phyloP scores from a whole-genome alignment of 345 rosid species.

The Linum usitatissimum region DNA sequence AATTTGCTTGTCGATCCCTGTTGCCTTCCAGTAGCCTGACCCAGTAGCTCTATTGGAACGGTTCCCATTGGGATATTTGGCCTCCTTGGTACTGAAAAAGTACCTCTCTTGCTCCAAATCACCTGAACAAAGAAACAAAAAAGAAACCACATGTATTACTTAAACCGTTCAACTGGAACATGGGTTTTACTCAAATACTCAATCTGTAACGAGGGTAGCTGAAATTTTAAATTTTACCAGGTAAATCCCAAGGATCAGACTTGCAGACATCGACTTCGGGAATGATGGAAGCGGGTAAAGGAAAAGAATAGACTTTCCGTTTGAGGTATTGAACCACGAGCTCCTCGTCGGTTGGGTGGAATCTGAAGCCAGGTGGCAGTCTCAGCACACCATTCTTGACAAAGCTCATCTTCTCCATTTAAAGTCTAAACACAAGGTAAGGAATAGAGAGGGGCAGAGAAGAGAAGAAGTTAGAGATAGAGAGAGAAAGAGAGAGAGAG shows the following conservation, averaged over 20 bases:
- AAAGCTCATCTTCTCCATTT: constrained; percentile 3
- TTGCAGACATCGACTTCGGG: constrained; percentile 5
- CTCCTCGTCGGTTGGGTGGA: constrained; percentile 4
- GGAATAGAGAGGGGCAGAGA: background rate
- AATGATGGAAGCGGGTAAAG: constrained; percentile 1
- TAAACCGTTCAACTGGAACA: too few species aligned
- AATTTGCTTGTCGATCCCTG: constrained; percentile 78
- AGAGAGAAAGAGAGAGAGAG: constrained; percentile 3
- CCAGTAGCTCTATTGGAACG: constrained; percentile 74
- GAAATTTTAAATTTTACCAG: background rate
- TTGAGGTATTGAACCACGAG: background rate
- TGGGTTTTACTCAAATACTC: too few species aligned
- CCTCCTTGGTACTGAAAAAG: constrained; percentile 82
- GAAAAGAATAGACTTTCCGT: background rate
- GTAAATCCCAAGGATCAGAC: constrained; percentile 4
- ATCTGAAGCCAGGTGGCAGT: constrained; percentile 5
- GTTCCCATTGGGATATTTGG: constrained; percentile 89
- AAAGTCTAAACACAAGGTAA: background rate
- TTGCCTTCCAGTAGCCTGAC: constrained; percentile 95
- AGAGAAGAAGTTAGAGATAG: background rate
- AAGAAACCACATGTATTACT: background rate
- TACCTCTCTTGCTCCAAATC: constrained; percentile 85
- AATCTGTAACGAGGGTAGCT: background rate
- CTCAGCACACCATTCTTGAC: background rate
- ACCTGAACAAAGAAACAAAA: constrained; percentile 29